These are phyloP conservation scores for Nakaseomyces kungkrabaensis DNA, from an alignment of 1,139 yeast species.

Conservation along the genomic window DNA sequence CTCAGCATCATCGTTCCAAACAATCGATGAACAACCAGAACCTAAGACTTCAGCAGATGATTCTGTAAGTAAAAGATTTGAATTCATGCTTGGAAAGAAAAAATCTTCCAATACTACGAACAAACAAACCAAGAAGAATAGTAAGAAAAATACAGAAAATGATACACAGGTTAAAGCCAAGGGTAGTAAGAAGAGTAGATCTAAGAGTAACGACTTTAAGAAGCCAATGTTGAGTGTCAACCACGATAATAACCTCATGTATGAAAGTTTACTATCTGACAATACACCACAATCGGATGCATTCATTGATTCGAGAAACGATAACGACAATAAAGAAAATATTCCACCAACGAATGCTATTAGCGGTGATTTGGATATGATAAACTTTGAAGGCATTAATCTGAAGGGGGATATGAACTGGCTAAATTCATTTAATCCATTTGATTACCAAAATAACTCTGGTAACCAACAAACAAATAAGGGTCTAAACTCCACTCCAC, in stretches of 20 bases:
- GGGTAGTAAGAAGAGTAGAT: slow-evolving; percentile 2
- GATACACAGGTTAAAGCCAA: not conserved
- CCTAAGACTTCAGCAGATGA: slow-evolving; percentile 17
- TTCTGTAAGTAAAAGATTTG: slow-evolving; percentile 28
- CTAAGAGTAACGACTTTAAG: slow-evolving; percentile 2
- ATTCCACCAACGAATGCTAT: slow-evolving; percentile 18
- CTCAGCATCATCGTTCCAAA: slow-evolving; percentile 7
- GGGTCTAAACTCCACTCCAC: slow-evolving; percentile 31
- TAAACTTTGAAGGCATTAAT: slow-evolving; percentile 14
- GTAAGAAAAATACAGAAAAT: not conserved
- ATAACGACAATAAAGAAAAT: slow-evolving; percentile 21
- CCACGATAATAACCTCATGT: not conserved
- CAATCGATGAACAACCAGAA: slow-evolving; percentile 10
- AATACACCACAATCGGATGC: not conserved
- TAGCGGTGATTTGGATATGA: slow-evolving; percentile 13
- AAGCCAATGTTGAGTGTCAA: not conserved
- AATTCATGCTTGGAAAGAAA: slow-evolving; percentile 27
- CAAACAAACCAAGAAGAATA: slow-evolving; percentile 18
- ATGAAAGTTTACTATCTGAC: not conserved
- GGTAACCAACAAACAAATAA: slow-evolving; percentile 6
- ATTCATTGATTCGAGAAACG: not conserved
- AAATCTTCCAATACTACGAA: slow-evolving; percentile 17
- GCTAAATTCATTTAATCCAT: slow-evolving; percentile 19
- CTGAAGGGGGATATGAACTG: slow-evolving; percentile 16
- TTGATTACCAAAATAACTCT: slow-evolving; percentile 10